These are phyloP conservation scores for Heterobasidion occidentale DNA, from an alignment of 1,284 basidiomycete genomes.

Conservation along the genomic window DNA sequence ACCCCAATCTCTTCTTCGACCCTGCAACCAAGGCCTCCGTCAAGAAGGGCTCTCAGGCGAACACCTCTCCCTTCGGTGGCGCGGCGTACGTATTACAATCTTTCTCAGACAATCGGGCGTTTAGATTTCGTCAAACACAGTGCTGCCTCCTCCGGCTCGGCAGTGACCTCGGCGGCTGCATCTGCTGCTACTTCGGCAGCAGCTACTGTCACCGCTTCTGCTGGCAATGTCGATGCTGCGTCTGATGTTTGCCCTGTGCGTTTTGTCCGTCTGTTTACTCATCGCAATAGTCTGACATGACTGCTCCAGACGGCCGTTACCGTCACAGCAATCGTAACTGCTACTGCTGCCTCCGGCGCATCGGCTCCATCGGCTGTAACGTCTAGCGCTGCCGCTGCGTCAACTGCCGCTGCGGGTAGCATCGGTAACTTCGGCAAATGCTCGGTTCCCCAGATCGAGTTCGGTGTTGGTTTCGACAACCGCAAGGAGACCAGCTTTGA, in stretches of 20 bases:
- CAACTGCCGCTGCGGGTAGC: not conserved
- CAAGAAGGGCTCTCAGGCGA: slow-evolving; percentile 39
- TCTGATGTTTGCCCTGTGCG: not conserved
- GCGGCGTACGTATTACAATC: not conserved
- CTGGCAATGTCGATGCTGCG: not conserved
- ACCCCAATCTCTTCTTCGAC: slow-evolving; percentile 46
- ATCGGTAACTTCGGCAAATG: slow-evolving; percentile 23
- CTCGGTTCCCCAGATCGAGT: slow-evolving; percentile 50
- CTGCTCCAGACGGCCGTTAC: slow-evolving; percentile 1
- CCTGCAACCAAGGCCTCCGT: slow-evolving; percentile 37
- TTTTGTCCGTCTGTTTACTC: not conserved
- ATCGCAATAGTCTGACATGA: not conserved
- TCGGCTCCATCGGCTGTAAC: not conserved
- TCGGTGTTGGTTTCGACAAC: slow-evolving; percentile 49
- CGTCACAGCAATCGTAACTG: slow-evolving; percentile 10
- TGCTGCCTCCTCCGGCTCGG: not conserved
- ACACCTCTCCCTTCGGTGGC: slow-evolving; percentile 40
- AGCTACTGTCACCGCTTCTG: not conserved
- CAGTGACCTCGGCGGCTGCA: not conserved
- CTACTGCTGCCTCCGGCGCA: not conserved
- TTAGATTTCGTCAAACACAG: not conserved
- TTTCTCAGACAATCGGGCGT: no score
- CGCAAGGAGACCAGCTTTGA: slow-evolving; percentile 51
- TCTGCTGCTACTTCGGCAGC: not conserved
- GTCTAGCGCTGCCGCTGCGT: not conserved